A percentile compares a stretch with the other conserved stretches of the same genome.
Conservation (phyloP, 441 rosid genomes). For the Populus trichocarpa region DNA sequence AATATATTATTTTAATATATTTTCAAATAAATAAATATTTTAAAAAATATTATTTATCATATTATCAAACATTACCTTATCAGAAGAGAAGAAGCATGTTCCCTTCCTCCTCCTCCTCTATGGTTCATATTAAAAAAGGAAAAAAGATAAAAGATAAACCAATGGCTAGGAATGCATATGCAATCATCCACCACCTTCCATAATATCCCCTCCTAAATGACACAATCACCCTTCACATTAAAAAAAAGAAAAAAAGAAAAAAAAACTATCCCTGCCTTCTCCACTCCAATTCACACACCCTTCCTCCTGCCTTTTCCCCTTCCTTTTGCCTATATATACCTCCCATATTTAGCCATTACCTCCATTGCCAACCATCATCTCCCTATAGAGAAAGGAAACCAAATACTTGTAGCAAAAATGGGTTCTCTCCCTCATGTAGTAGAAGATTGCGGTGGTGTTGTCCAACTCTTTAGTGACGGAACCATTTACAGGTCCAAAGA, state of each 20-base stretch:
- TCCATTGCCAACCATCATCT: neutral
- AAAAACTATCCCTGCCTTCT: neutral
- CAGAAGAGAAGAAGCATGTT: neutral
- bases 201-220: slow-evolving; percentile 6
- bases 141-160: neutral
- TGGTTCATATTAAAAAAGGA: neutral
- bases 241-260: neutral
- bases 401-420: slow-evolving; percentile 24
- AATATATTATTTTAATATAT: too few species aligned
- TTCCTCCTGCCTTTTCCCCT: too few species aligned
- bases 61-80: neutral
- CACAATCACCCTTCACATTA: slow-evolving; percentile 7
- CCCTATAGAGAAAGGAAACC: neutral
- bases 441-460: slow-evolving; percentile 75
- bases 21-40: too few species aligned
- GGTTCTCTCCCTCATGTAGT: slow-evolving; percentile 59
- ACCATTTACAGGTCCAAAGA: slow-evolving; percentile 44
- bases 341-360: neutral
- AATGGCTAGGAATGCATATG: neutral
- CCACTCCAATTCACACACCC: neutral
- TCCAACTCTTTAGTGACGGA: slow-evolving; percentile 70
- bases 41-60: too few species aligned
- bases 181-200: neutral
- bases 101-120: neutral
- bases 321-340: neutral